Conservation (phyloP, 129 eudicot species). For the Tagetes erecta region DNA sequence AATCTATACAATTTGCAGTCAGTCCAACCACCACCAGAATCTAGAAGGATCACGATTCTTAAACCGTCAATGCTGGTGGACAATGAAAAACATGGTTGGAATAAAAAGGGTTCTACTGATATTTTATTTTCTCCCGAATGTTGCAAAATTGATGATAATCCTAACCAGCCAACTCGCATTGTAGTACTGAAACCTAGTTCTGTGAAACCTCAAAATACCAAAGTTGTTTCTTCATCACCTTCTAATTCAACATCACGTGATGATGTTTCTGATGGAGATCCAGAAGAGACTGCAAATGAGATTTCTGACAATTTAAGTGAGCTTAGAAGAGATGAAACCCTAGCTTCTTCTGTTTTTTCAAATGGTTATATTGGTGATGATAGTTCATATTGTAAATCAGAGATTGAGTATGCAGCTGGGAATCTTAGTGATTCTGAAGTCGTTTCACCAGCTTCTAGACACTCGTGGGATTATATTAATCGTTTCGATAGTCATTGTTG, state of each 20-base stretch:
- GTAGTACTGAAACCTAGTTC: constrained; percentile 84
- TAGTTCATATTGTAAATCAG: constrained; percentile 85
- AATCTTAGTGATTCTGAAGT: constrained; percentile 86
- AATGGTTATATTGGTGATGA: constrained; percentile 88
- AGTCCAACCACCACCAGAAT: constrained; percentile 59
- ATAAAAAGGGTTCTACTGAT: constrained; percentile 37
- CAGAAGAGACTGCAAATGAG: constrained; percentile 48
- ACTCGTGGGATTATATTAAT: constrained; percentile 85
- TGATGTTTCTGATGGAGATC: constrained; percentile 43
- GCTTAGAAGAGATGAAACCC: constrained; percentile 65
- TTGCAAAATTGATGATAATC: constrained; percentile 48
- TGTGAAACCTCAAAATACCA: constrained; percentile 51
- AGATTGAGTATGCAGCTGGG: constrained; percentile 61
- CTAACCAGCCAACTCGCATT: constrained; percentile 70
- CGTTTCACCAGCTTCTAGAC: constrained; percentile 78
- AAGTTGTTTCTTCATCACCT: constrained; percentile 49
- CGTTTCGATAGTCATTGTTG: constrained; percentile 65
- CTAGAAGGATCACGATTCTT: constrained; percentile 87
- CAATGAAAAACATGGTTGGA: constrained; percentile 27
- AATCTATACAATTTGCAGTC: constrained; percentile 46
- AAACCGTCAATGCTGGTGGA: constrained; percentile 74
- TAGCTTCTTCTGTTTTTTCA: constrained; percentile 65
- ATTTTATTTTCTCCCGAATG: constrained; percentile 45
- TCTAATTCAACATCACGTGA: constrained; percentile 42
- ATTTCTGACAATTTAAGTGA: constrained; percentile 38